Evolutionary conservation across 2,329 filamentous ascomycete genomes (phyloP).

Genomic region (Lasiodiplodia gonubiensis): DNA sequence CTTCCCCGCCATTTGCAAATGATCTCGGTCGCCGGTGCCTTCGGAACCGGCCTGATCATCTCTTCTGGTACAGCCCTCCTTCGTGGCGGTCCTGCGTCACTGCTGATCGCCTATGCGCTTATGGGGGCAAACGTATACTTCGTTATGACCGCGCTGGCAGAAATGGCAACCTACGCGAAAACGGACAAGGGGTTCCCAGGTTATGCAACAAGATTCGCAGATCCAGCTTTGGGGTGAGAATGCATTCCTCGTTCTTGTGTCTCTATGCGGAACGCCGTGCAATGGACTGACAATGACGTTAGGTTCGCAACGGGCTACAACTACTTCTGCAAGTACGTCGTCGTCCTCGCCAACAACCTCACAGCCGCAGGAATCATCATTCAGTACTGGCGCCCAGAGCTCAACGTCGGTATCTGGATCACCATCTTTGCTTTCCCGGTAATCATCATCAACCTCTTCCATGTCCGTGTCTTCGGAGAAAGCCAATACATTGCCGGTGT

Average conservation of each 20-base stretch:
- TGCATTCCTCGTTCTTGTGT: background rate
- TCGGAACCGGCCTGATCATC: conserved; percentile 30
- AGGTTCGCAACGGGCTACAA: conserved; percentile 79
- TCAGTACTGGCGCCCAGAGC: conserved; percentile 69
- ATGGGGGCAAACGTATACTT: conserved; percentile 75
- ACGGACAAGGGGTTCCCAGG: conserved; percentile 77
- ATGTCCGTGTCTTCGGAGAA: conserved; percentile 75
- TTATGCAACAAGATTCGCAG: conserved; percentile 76
- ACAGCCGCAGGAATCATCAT: conserved; percentile 76
- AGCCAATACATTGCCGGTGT: conserved; percentile 79
- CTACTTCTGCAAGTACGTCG: conserved; percentile 70
- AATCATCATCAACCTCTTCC: conserved; percentile 71
- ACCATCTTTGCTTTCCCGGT: conserved; percentile 74
- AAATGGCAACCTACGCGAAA: conserved; percentile 80
- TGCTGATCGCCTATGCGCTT: conserved; percentile 53
- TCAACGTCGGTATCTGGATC: conserved; percentile 75
- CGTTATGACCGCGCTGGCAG: conserved; percentile 68
- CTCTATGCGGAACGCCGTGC: background rate
- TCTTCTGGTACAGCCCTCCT: conserved; percentile 28
- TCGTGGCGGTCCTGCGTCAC: conserved; percentile 51
- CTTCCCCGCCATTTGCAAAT: conserved; percentile 16
- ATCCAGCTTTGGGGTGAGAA: conserved; percentile 65
- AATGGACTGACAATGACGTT: background rate
- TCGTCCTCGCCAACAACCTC: conserved; percentile 77
- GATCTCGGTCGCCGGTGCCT: conserved; percentile 27